These are phyloP conservation scores for Emmonsiellopsis sp. DNA, from an alignment of 2,329 filamentous ascomycete genomes.

Conservation along the genomic window DNA sequence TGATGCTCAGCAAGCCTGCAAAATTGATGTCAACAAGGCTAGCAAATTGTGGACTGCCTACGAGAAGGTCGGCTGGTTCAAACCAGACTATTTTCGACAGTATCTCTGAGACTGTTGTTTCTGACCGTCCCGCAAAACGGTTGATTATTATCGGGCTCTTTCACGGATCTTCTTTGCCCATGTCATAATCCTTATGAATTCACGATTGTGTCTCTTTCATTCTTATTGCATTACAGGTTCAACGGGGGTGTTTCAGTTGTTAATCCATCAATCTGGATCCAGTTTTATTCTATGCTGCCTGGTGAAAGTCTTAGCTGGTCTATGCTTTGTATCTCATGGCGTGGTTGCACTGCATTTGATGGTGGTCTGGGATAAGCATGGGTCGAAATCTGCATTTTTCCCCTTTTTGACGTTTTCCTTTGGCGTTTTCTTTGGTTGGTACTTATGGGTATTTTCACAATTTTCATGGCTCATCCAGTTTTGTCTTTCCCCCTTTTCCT, in stretches of 20 bases:
- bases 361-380: neutral
- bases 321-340: neutral
- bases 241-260: neutral
- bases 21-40: constrained; percentile 96
- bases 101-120: constrained; percentile 24
- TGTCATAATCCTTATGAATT: neutral
- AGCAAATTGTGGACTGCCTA: constrained; percentile 87
- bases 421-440: neutral
- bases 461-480: neutral
- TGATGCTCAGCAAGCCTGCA: constrained; percentile 90
- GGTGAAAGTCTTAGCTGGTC: constrained; percentile 1
- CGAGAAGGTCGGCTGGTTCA: constrained; percentile 77
- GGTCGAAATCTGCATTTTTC: neutral
- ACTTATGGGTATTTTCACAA: neutral
- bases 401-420: neutral
- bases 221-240: neutral
- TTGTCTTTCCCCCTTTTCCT: constrained; percentile 5
- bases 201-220: neutral
- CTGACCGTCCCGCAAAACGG: constrained; percentile 1
- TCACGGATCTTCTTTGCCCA: neutral
- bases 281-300: neutral
- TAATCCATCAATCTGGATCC: neutral
- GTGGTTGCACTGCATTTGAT: constrained; percentile 3
- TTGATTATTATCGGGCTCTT: neutral
- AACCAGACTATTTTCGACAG: constrained; percentile 42